These are phyloP conservation scores for Tillandsia leiboldiana DNA, from an alignment of 176 grass and related monocot genomes.

Conservation along the genomic window DNA sequence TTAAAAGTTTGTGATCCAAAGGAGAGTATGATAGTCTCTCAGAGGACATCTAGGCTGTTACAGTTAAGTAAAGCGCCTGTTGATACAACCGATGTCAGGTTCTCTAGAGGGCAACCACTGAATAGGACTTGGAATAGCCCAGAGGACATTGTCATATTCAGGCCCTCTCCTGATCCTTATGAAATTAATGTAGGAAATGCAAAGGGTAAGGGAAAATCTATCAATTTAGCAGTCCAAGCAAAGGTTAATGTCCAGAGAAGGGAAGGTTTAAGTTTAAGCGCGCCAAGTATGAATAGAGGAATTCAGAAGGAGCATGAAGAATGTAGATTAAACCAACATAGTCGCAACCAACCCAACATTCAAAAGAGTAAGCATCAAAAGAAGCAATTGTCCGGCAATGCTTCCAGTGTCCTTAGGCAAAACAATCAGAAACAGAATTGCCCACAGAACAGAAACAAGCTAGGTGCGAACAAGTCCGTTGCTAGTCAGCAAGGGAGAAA, in stretches of 20 bases:
- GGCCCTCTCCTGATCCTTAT: conserved; percentile 44
- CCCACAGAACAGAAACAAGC: conserved; percentile 37
- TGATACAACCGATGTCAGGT: conserved; percentile 28
- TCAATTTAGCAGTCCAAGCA: conserved; percentile 64
- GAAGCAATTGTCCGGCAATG: conserved; percentile 34
- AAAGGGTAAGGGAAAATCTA: conserved; percentile 59
- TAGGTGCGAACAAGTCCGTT: conserved; percentile 29
- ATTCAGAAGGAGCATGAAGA: conserved; percentile 50
- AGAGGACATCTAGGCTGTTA: conserved; percentile 28
- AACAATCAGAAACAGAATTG: conserved; percentile 94
- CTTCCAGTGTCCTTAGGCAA: conserved; percentile 47
- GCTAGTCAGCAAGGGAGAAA: conserved; percentile 60
- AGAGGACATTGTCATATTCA: conserved; percentile 60
- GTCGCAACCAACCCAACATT: conserved; percentile 35
- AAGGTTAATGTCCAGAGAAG: conserved; percentile 83
- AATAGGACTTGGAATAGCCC: conserved; percentile 39
- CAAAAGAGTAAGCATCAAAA: conserved; percentile 57
- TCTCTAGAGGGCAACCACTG: conserved; percentile 32
- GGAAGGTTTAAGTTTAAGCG: conserved; percentile 44
- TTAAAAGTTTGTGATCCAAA: conserved; percentile 35
- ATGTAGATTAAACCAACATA: conserved; percentile 39
- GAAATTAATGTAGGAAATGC: conserved; percentile 29
- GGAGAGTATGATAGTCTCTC: conserved; percentile 20
- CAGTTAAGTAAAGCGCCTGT: conserved; percentile 35
- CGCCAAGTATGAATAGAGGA: conserved; percentile 34